Base-by-base conservation (phyloP, 192 early-diverging fungal species). In the Linnemannia elongata region DNA sequence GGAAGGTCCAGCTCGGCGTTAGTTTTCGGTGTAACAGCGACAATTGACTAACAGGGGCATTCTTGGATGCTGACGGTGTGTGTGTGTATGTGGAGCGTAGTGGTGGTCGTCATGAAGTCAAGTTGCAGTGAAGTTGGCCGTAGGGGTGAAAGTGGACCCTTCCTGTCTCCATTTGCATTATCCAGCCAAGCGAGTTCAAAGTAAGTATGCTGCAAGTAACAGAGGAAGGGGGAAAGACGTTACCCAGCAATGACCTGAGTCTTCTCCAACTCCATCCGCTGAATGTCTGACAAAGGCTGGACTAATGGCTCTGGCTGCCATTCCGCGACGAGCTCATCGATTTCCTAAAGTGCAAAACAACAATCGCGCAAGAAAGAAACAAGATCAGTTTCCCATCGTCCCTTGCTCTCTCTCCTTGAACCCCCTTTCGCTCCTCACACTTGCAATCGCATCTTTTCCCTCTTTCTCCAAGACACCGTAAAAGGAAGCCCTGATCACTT, bases 261-360 rank as follows among this genome's bases (percentile, higher is more conserved):
- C 90, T 93, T 96, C 54, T 96, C 96, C 30, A 99, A 89, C 22
- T 96, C 95, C 78, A 93, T 90, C 69, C 88, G 89, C 72, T 95
- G 92, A 76, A 93, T 92, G 12, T 93, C 94, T 42, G 94, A 94
- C 49, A 97, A 84, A 10, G 91, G 89, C 30, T 96, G 93, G 24
- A 97, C 96, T n/a, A 99, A 91, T 24, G 97, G 94, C 89, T 99
- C 98, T 8, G 98, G 97, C 78, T 94, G 94, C 98, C 98, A 99
- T 76, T 98, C 97, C 49, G 97, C 95, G 35, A 96, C 93, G 20
- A 98, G 92, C 79, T 99, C 97, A 88, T 98, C 95, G 44, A 99
- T 92, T 88, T 99, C 98, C 97, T 96, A 89, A 27, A 49, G 39
- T 20, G 30, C 35, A 22, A 38, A 47, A 4, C 30, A 78, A n/a